Conservation (phyloP, 202 grass and related monocot genomes). For the Schoenoplectus triqueter region DNA sequence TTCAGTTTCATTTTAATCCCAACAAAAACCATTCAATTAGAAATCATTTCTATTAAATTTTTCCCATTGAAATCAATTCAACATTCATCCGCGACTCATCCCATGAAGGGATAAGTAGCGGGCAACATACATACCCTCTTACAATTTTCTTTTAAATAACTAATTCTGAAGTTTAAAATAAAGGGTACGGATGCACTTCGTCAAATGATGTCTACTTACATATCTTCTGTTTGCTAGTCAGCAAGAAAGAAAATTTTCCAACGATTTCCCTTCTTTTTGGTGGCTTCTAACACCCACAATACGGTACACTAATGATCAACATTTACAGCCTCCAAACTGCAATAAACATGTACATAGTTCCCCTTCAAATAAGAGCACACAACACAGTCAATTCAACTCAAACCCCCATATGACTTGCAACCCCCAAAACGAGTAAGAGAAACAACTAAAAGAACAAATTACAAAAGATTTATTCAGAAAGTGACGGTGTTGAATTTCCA, state of each 20-base stretch:
- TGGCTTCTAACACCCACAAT: not conserved
- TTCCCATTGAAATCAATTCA: too few relatives aligned
- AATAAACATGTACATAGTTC: constrained; percentile 10
- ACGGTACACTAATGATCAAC: not conserved
- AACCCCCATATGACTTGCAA: not conserved
- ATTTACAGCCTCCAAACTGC: constrained; percentile 28
- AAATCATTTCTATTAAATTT: too few relatives aligned
- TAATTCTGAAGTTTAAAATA: too few relatives aligned
- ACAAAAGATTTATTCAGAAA: constrained; percentile 28
- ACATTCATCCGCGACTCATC: too few relatives aligned
- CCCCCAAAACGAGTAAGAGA: constrained; percentile 22
- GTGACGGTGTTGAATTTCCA: not conserved
- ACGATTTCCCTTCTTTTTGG: not conserved
- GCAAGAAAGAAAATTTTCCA: not conserved
- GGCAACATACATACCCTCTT: too few relatives aligned
- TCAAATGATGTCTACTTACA: too few relatives aligned
- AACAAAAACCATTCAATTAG: too few relatives aligned
- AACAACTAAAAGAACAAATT: constrained; percentile 34
- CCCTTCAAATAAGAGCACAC: constrained; percentile 22
- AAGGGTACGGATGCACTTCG: too few relatives aligned
- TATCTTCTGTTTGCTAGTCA: not conserved
- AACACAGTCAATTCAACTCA: constrained; percentile 11
- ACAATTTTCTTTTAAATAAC: too few relatives aligned
- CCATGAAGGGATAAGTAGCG: too few relatives aligned
- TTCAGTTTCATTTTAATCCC: too few relatives aligned